Evolutionary conservation across 139 green algal species (phyloP), one percentile per base, ranked within the genome.

Genomic region (Mesotaenium endlicherianum): DNA sequence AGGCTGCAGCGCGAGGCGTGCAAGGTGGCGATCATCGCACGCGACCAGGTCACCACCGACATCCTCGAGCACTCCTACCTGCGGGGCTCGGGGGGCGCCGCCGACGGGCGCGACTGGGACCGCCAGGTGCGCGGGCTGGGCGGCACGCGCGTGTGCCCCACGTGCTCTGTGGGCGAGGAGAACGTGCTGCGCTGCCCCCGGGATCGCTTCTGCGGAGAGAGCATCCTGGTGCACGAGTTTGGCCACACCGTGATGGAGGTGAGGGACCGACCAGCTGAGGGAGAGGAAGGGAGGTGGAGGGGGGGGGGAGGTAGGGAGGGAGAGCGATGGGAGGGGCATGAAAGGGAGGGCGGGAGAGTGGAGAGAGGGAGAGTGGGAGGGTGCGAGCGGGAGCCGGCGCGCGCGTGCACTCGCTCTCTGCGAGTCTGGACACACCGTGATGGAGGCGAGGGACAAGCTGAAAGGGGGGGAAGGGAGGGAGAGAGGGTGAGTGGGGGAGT

Each of bases 171-270:
- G 36, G 77, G 77, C 16, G 77, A 84, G 36, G 77, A 84, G 36
- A 84, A 84, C 49, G 68, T n/a, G 68, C 34, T 91, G 77, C 53
- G 90, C 70, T 40, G 87, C 45, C 68, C 40, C 5, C 17, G 69
- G 1, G 49, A 47, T 11, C 81, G 68, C 1, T 95, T 94, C 72
- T 39, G 72, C 2, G 69, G 34, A 2, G 92, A 95, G 17, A 92
- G 84, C 72, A 93, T 95, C 42, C 81, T 95, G 0, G 86, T 94
- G 14, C 92, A 94, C 72, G 92, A 94, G 79, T 94, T 94, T 87
- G 91, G 81, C n/a, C 91, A 92, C 67, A 85, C 83, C 5, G 77
- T 93, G 17, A 90, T 90, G 89, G 87, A 90, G 41, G 49, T 82
- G 40, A 31, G 50, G 11, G 55, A 34, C 57, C 17, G 20, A 31